These are phyloP conservation scores for Arachnomyces sp. DNA, from an alignment of 2,329 filamentous ascomycete genomes.

Conservation along the genomic window DNA sequence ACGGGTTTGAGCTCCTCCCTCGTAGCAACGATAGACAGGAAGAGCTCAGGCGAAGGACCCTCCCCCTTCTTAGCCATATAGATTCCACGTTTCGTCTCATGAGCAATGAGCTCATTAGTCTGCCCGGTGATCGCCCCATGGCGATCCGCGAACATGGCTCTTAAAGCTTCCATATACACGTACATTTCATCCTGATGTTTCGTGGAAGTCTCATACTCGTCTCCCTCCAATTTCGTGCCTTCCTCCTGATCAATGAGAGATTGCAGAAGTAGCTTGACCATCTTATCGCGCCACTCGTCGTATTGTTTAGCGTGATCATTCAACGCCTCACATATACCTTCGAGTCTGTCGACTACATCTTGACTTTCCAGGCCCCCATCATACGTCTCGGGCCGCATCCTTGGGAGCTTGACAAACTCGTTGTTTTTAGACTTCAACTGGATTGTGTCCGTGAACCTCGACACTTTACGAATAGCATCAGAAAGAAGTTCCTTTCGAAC, in stretches of 20 bases:
- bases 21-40: conserved; percentile 40
- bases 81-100: conserved; percentile 60
- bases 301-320: conserved; percentile 65
- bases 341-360: conserved; percentile 56
- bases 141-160: conserved; percentile 69
- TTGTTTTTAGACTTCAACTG: conserved; percentile 44
- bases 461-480: conserved; percentile 50
- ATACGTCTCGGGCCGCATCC: conserved; percentile 45
- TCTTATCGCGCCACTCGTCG: conserved; percentile 64
- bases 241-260: conserved; percentile 78
- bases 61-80: conserved; percentile 52
- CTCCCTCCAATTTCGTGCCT: conserved; percentile 66
- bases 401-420: conserved; percentile 55
- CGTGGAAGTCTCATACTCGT: conserved; percentile 83
- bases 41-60: conserved; percentile 63
- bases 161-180: conserved; percentile 71
- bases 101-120: conserved; percentile 62
- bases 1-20: conserved; percentile 38
- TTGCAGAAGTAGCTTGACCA: conserved; percentile 62
- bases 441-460: conserved; percentile 57
- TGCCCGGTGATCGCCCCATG: conserved; percentile 68
- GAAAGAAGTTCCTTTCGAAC: conserved; percentile 70
- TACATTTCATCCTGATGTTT: conserved; percentile 83
- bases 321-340: conserved; percentile 55
- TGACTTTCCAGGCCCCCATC: conserved; percentile 65